These are phyloP conservation scores for Strigomonas culicis DNA, from an alignment of 208 protist species.

Conservation along the genomic window DNA sequence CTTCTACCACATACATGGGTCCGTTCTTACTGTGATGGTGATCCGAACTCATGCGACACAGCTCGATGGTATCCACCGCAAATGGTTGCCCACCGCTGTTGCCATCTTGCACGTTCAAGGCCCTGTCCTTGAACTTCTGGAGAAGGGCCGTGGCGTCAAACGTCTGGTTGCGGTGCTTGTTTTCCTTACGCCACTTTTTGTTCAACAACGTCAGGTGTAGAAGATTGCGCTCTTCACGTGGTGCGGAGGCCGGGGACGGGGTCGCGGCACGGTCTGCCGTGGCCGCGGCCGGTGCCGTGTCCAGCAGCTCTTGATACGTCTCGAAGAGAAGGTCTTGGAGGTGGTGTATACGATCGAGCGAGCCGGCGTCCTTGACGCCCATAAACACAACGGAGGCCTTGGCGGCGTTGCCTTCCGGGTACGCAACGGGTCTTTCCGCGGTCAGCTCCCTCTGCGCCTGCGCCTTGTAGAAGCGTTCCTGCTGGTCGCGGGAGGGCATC, in stretches of 20 bases:
- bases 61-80: constrained; percentile 13
- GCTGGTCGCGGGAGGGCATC: constrained; percentile 10
- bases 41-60: constrained; percentile 16
- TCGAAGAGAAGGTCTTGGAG: constrained; percentile 47
- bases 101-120: neutral
- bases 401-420: constrained; percentile 17
- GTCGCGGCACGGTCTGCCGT: neutral
- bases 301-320: constrained; percentile 56
- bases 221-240: constrained; percentile 25
- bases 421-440: neutral
- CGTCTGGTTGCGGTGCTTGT: constrained; percentile 14
- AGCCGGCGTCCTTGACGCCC: constrained; percentile 38
- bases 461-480: neutral
- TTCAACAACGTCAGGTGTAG: constrained; percentile 83
- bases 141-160: constrained; percentile 47
- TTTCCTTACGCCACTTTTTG: constrained; percentile 55
- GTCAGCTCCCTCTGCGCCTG: constrained; percentile 5
- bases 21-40: constrained; percentile 2
- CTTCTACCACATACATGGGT: constrained; percentile 25
- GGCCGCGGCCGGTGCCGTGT: neutral
- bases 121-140: constrained; percentile 11
- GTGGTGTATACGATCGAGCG: constrained; percentile 19
- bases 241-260: no score
- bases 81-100: constrained; percentile 13
- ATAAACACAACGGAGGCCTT: constrained; percentile 77